These are phyloP conservation scores for Penicillium waksmanii DNA, from an alignment of 495 filamentous ascomycete genomes.

Conservation along the genomic window DNA sequence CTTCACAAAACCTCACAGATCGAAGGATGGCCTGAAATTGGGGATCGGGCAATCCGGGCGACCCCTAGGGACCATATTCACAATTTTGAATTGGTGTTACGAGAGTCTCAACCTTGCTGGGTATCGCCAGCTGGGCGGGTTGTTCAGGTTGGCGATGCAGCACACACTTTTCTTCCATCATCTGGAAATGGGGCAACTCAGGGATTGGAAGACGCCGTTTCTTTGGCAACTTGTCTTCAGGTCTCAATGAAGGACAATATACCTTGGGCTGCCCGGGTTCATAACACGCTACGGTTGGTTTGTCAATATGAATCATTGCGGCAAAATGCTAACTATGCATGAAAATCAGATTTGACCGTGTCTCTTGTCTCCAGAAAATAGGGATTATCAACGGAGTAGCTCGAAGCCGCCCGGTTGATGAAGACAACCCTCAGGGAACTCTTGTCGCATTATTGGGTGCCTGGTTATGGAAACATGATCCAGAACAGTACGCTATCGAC, in stretches of 20 bases:
- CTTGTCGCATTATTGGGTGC: slow-evolving; percentile 15
- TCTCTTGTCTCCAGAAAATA: slow-evolving; percentile 16
- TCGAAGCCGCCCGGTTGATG: slow-evolving; percentile 12
- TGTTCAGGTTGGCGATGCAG: slow-evolving; percentile 67
- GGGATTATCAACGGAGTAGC: slow-evolving; percentile 14
- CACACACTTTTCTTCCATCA: slow-evolving; percentile 72
- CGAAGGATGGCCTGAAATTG: slow-evolving; percentile 17
- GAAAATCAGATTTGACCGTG: slow-evolving; percentile 18
- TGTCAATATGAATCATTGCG: neutral
- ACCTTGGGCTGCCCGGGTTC: slow-evolving; percentile 13
- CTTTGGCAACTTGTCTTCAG: slow-evolving; percentile 62
- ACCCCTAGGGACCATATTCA: slow-evolving; percentile 12
- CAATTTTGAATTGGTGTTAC: slow-evolving; percentile 40
- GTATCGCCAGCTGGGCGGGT: slow-evolving; percentile 59
- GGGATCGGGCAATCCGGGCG: slow-evolving; percentile 8
- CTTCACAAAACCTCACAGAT: slow-evolving; percentile 8
- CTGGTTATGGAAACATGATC: slow-evolving; percentile 26
- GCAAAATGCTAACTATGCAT: neutral
- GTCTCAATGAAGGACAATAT: slow-evolving; percentile 55
- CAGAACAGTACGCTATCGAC: slow-evolving; percentile 22
- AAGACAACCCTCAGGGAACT: slow-evolving; percentile 2
- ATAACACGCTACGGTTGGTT: slow-evolving; percentile 22
- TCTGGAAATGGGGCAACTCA: slow-evolving; percentile 70
- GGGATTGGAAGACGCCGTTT: slow-evolving; percentile 71
- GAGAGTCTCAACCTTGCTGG: slow-evolving; percentile 67